Percentiles rank a stretch among this genome's conserved stretches.
Conservation (phyloP, 345 rosid genomes). For the Adansonia digitata region DNA sequence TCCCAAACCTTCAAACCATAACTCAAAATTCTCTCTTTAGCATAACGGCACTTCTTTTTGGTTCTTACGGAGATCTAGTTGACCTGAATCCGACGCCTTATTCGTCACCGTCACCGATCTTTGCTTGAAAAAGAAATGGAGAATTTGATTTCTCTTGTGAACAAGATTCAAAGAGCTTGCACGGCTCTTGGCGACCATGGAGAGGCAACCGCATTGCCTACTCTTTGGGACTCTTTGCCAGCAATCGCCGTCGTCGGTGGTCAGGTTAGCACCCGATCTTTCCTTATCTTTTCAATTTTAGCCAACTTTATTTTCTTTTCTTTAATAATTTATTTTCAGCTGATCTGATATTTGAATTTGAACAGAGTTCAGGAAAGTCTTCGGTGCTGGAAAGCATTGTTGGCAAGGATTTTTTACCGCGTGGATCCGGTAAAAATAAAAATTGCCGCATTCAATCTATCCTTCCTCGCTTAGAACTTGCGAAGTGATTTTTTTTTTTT, state of each 20-base stretch:
- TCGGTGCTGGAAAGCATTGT: constrained; percentile 97
- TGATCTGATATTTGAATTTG: neutral
- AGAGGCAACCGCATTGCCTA: constrained; percentile 79
- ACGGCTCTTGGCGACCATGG: constrained; percentile 99
- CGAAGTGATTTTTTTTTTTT: neutral
- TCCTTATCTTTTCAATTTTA: constrained; percentile 15
- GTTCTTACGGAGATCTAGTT: constrained; percentile 17
- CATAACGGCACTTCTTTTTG: neutral
- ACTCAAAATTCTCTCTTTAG: neutral
- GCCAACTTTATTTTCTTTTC: neutral
- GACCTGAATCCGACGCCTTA: constrained; percentile 11
- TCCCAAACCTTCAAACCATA: constrained; percentile 18
- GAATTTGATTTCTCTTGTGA: constrained; percentile 82
- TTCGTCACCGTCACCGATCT: constrained; percentile 8
- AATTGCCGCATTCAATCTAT: neutral
- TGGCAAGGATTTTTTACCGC: constrained; percentile 97
- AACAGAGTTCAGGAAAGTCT: constrained; percentile 97
- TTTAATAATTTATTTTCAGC: neutral
- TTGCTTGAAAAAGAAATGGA: constrained; percentile 49
- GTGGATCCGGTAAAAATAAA: constrained; percentile 80
- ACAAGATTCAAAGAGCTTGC: constrained; percentile 98
- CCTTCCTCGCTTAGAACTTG: neutral
- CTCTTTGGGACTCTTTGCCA: constrained; percentile 97
- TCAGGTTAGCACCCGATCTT: constrained; percentile 48
- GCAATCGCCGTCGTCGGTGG: constrained; percentile 99